Conservation (phyloP, 768 basidiomycete species). For the Boletus vinaceobasis region DNA sequence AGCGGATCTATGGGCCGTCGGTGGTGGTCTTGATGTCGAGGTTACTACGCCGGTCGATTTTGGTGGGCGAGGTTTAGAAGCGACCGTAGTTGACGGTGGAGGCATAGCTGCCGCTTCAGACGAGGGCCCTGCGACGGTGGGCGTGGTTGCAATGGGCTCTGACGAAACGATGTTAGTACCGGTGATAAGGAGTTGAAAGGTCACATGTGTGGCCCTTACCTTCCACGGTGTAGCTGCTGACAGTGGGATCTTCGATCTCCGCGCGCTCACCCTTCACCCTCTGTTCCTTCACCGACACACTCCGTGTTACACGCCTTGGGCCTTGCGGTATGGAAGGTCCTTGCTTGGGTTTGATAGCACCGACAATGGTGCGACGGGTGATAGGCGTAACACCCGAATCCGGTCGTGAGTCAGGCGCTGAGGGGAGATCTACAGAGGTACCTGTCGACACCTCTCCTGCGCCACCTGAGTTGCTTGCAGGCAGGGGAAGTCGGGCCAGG, state of each 20-base stretch:
- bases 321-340: constrained; percentile 8
- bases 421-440: background rate
- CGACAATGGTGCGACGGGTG: background rate
- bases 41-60: constrained; percentile 1
- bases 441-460: background rate
- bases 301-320: constrained; percentile 27
- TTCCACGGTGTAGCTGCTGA: background rate
- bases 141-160: background rate
- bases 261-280: background rate
- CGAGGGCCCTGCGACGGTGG: background rate
- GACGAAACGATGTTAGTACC: constrained; percentile 1
- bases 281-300: constrained; percentile 26
- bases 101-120: background rate
- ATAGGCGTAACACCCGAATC: background rate
- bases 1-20: background rate
- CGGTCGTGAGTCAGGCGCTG: background rate
- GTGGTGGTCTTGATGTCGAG: constrained; percentile 5
- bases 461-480: background rate
- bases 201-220: background rate
- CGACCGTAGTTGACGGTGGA: background rate
- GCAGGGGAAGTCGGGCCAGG: background rate
- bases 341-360: constrained; percentile 17
- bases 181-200: background rate
- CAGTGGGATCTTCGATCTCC: background rate
- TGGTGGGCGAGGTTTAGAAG: constrained; percentile 6